Evolutionary conservation across 495 filamentous ascomycete species (phyloP).

Genomic region (Glarea lozoyensis): DNA sequence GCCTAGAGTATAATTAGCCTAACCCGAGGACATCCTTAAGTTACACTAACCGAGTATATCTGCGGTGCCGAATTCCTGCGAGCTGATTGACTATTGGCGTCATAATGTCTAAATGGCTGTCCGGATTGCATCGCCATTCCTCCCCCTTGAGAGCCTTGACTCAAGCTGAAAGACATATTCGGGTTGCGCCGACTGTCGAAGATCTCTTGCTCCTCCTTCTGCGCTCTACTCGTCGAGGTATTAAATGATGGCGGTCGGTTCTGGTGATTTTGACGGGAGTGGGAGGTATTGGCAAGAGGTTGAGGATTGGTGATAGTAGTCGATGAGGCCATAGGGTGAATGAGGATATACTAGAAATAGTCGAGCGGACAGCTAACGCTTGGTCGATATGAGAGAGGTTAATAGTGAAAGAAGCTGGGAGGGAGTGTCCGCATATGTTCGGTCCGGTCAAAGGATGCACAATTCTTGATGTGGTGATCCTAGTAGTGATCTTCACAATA

Average conservation of each 20-base stretch:
- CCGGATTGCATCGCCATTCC: slow-evolving; percentile 19
- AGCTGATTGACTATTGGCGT: slow-evolving; percentile 24
- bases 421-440: too few species aligned
- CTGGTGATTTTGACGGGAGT: slow-evolving; percentile 14
- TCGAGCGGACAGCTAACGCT: too few species aligned
- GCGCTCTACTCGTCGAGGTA: slow-evolving; percentile 9
- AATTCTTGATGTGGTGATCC: too few species aligned
- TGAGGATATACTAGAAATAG: neutral
- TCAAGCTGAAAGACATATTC: slow-evolving; percentile 23
- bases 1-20: slow-evolving; percentile 46
- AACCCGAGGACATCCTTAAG: neutral
- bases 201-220: slow-evolving; percentile 11
- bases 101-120: slow-evolving; percentile 17
- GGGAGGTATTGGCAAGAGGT: slow-evolving; percentile 13
- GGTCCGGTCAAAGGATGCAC: too few species aligned
- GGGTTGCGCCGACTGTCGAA: slow-evolving; percentile 6
- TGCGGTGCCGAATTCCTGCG: slow-evolving; percentile 51
- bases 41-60: slow-evolving; percentile 61
- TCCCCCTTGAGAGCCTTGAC: slow-evolving; percentile 19
- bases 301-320: slow-evolving; percentile 17
- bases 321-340: slow-evolving; percentile 15
- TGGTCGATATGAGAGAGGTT: too few species aligned
- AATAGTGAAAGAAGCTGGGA: neutral
- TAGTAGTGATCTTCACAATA: too few species aligned
- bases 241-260: slow-evolving; percentile 11